Base-by-base conservation (phyloP, 192 early-diverging fungal species). In the Mortierella antarctica region DNA sequence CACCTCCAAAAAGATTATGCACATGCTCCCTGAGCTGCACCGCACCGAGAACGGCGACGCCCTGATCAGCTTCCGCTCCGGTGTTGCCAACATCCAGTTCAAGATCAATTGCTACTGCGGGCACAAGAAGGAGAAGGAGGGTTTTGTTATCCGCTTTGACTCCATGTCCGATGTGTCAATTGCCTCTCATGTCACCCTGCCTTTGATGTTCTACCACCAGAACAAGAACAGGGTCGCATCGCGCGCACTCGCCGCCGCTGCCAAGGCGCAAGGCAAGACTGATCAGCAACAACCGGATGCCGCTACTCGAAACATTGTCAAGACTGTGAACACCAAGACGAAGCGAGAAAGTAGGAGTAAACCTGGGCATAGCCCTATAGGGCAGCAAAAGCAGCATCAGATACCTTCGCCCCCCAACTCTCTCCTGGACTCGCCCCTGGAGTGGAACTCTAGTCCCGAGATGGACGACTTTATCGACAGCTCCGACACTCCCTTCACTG, bases 31-130 rank as follows among this genome's bases (percentile, higher is more conserved):
- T 11, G 77, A 80, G 55, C 8, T 80, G 13, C 77, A 80, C 44
- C 77, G 77, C 54, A 72, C 77, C 10, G 77, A 80, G 41, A 65
- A 66, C 41, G 77, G 77, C 42, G 70, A 80, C 31, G 57, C 70
- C 6, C 39, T 80, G 52, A 72, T 80, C 53, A 80, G 77, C 55
- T 80, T 80, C 46, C 23, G 77, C 5, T 70, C 68, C 3, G 77
- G 77, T 13, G 77, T 80, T 46, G 77, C 77, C 51, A 80, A 80
- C 55, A 72, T 80, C 41, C 77, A 80, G 60, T 80, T 80, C 60
- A 80, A 80, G 55, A 80, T 80, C 55, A 80, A 80, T 14, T 80
- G 77, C 55, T 80, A 80, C 53, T 80, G 77, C 53, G 77, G 77
- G 10, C 77, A 80, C 65, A 71, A 80, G 62, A 80, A 72, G 70